These are phyloP conservation scores for Corrigiola litoralis DNA, from an alignment of 179 eudicot genomes.

Conservation along the genomic window DNA sequence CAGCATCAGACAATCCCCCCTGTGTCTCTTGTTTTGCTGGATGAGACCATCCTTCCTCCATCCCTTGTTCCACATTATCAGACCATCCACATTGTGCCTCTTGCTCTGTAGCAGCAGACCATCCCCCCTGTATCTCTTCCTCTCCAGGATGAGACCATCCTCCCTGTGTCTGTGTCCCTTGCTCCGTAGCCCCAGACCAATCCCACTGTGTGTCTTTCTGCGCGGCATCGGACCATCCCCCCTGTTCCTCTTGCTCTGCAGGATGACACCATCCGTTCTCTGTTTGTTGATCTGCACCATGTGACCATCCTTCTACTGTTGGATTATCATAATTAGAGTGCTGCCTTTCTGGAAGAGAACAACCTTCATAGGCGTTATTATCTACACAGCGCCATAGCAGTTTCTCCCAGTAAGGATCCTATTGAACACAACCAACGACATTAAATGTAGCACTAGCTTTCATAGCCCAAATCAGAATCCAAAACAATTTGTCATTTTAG, in stretches of 20 bases:
- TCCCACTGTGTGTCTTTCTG: slow-evolving; percentile 1
- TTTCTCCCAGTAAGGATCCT: slow-evolving; percentile 56
- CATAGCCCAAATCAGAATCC: background rate
- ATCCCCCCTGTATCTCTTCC: background rate
- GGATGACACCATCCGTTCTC: background rate
- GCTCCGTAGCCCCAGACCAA: background rate
- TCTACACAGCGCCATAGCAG: slow-evolving; percentile 58
- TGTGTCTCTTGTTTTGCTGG: background rate
- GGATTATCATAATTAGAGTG: slow-evolving; percentile 18
- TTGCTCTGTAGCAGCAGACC: slow-evolving; percentile 13
- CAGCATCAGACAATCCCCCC: slow-evolving; percentile 6
- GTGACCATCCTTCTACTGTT: slow-evolving; percentile 4
- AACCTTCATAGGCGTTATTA: slow-evolving; percentile 50
- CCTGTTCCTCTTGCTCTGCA: background rate
- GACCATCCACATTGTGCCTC: background rate
- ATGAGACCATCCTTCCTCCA: background rate
- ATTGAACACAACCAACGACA: slow-evolving; percentile 16
- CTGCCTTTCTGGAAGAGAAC: slow-evolving; percentile 50
- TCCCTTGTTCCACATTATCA: background rate
- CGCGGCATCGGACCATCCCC: background rate
- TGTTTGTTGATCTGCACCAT: slow-evolving; percentile 1
- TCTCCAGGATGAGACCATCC: slow-evolving; percentile 2
- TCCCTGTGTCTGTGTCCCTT: background rate
- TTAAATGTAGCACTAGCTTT: background rate
- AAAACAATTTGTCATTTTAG: background rate